phyloP scores from a whole-genome alignment of 176 grass and related monocot genomes.

The Hsuehochloa calcarea region DNA sequence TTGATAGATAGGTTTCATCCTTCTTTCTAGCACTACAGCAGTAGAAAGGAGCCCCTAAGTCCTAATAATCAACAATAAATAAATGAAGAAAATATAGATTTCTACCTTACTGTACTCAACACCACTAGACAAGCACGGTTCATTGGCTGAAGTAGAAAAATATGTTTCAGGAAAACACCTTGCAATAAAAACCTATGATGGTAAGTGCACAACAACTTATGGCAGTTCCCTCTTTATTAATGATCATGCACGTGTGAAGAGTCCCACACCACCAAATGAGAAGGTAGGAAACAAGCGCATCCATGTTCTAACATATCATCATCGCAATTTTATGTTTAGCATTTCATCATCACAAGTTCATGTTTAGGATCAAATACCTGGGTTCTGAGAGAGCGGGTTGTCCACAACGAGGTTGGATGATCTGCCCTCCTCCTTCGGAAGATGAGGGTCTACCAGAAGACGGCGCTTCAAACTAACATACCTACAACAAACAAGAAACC shows the following conservation, averaged over 20 bases:
- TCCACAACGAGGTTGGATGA: constrained; percentile 64
- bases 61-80: background rate
- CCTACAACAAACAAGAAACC: constrained; percentile 38
- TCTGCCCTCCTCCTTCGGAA: constrained; percentile 61
- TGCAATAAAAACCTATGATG: constrained; percentile 1
- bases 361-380: constrained; percentile 55
- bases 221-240: constrained; percentile 1
- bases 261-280: background rate
- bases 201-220: background rate
- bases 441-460: constrained; percentile 73
- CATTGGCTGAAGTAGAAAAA: constrained; percentile 1
- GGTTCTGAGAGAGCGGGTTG: constrained; percentile 94
- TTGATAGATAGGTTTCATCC: background rate
- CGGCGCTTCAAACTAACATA: constrained; percentile 79
- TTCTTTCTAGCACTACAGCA: constrained; percentile 9
- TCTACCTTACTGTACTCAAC: background rate
- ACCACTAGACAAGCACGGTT: background rate
- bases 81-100: background rate
- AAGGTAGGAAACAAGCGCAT: background rate
- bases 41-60: background rate
- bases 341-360: constrained; percentile 6
- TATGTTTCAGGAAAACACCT: background rate
- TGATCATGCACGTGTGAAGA: constrained; percentile 7
- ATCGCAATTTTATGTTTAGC: constrained; percentile 14
- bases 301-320: background rate